phyloP scores from a whole-genome alignment of 352 stramenopile genomes.

The Pythium brachiatum region DNA sequence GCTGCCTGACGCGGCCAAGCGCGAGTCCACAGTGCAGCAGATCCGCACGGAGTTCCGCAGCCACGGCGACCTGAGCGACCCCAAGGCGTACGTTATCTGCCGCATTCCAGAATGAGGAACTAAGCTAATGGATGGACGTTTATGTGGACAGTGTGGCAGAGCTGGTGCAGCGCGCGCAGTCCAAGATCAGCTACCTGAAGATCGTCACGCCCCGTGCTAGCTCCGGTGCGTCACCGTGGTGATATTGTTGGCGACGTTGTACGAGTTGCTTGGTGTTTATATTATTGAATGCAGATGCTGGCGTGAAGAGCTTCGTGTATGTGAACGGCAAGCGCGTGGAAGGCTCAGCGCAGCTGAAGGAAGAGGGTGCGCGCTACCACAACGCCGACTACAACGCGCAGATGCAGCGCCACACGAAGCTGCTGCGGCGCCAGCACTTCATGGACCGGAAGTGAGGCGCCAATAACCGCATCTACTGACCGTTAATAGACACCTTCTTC shows the following conservation, averaged over 20 bases:
- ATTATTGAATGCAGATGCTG: conserved; percentile 38
- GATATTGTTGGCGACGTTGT: not conserved
- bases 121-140: not conserved
- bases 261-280: too few relatives aligned
- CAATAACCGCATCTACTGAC: not conserved
- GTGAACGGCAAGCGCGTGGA: conserved; percentile 75
- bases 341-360: conserved; percentile 24
- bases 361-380: conserved; percentile 69
- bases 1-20: conserved; percentile 63
- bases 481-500: conserved; percentile 5
- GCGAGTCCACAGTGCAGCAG: conserved; percentile 58
- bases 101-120: not conserved
- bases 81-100: conserved; percentile 53
- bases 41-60: conserved; percentile 76
- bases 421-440: conserved; percentile 83
- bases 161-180: conserved; percentile 76
- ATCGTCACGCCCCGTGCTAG: conserved; percentile 76
- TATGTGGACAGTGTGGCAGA: conserved; percentile 43
- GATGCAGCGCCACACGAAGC: conserved; percentile 69
- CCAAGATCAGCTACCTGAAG: conserved; percentile 82
- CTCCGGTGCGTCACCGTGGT: conserved; percentile 32
- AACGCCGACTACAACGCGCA: conserved; percentile 66
- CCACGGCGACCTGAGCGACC: conserved; percentile 52
- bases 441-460: conserved; percentile 68
- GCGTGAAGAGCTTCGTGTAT: conserved; percentile 81